Evolutionary conservation across 2,329 filamentous ascomycete genomes (phyloP), one percentile per base, ranked within the genome.

Genomic region (Chaetomiaceae sp.): DNA sequence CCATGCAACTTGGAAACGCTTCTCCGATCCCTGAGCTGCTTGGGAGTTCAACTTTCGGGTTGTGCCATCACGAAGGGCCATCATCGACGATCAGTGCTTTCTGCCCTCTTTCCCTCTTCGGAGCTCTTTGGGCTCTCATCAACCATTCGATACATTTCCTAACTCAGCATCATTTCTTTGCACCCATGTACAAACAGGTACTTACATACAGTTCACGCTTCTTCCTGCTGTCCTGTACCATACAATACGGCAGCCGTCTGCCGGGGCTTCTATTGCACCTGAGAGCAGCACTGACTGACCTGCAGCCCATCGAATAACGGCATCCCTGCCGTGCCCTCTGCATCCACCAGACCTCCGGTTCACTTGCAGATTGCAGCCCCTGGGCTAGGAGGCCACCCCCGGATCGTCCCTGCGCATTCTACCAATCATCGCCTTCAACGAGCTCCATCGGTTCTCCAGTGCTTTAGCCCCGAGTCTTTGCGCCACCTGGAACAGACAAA

Each of bases 401-500:
- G 42, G 58, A 57, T 59, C 47, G 56, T 52, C 56, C 49, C 47
- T 47, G 47, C 40, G 39, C 34, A 42, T 6, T 47, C 51, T 57
- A 27, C 59, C 60, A 61, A 61, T 60, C 58, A 61, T 44, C 55
- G 42, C 34, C 31, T 47, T 58, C 53, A 36, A 27, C 33, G 51
- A 59, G 51, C 50, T 56, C 58, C 58, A 54, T 54, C 42, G 40
- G 54, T 47, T n/a, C 55, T 23, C 45, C 40, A 39, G 56, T 34
- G 54, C 55, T 59, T 54, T 49, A 53, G 43, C 47, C 53, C 59
- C 55, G 51, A 59, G 58, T 59, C 55, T 48, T 62, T 59, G 60
- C 61, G 60, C 61, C 61, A 63, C 61, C 49, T 22, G 40, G 33
- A 36, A 22, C 45, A 50, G 34, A 29, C 31, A 42, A 50, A 54